Base-by-base conservation (phyloP, 2,329 filamentous ascomycete genomes). In the Diaporthe nobilis region DNA sequence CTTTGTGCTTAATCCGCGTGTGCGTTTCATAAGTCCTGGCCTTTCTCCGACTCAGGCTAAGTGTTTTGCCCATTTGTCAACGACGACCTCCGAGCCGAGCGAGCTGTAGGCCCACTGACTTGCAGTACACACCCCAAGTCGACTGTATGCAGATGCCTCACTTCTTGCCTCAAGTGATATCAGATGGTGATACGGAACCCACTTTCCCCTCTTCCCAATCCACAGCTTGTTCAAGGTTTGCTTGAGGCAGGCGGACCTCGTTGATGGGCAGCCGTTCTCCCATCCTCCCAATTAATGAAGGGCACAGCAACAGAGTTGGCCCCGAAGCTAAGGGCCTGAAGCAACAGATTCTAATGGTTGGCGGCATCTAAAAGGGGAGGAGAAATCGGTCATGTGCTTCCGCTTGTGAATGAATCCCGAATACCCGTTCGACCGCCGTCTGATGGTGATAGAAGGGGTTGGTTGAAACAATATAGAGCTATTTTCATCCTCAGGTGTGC, bases 41-140 rank as follows among this genome's bases (percentile, higher is more conserved):
- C 58, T 65, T n/a, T 55, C 34, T 17, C n/a, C 47, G 20, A 63
- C 63, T 39, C 28, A 68, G 47, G 31, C 15, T 53, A 68, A 68
- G 17, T 42, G 47, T 53, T 39, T 53, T 68, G 47, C 47, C 74
- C 60, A 68, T 53, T 72, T 72, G 74, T 73, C 74, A 75, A 67
- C n/a, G 17, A 31, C n/a, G 9, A 42, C 34, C 49, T 70, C 65
- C 49, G 49, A 70, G 65, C 49, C 47, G 34, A 28, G 65, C 49
- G 31, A 55, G 47, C n/a, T 22, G 12, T 39, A 51, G 65, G 31
- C 15, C 65, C 47, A 15, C 47, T 13, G 47, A 42, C 47, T 53
- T 51, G 44, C 47, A 34, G 13, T 49, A 31, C 13, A 25, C 10
- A 17, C 22, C 47, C 20, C 20, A 53, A 17, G 47, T 17, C 47